Evolutionary conservation across 208 protist species (phyloP).

Genomic region (Vickermania ingenoplastis): DNA sequence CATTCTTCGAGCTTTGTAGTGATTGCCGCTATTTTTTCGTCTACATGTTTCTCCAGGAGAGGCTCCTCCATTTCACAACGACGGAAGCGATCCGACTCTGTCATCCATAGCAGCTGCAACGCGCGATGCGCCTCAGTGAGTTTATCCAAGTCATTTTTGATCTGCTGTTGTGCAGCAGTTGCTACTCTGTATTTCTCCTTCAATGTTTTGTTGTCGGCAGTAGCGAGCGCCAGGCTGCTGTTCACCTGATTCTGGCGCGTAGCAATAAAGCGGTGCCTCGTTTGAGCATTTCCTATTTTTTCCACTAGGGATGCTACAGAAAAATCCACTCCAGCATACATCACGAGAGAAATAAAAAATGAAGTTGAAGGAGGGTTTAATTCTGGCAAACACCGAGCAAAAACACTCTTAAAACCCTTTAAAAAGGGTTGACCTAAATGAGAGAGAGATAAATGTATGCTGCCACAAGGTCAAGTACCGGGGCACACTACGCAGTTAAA

Average conservation of each 20-base stretch:
- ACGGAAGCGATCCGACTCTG: constrained; percentile 33
- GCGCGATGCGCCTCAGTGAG: constrained; percentile 47
- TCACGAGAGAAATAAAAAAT: background rate
- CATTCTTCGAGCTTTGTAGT: constrained; percentile 24
- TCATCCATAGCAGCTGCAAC: constrained; percentile 49
- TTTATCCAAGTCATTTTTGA: constrained; percentile 21
- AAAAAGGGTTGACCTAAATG: too few species aligned
- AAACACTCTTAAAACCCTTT: too few species aligned
- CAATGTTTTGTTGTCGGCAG: background rate
- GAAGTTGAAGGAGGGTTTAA: background rate
- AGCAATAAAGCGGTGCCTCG: constrained; percentile 47
- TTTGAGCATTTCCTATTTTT: constrained; percentile 68
- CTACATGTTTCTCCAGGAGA: constrained; percentile 25
- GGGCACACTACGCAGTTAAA: too few species aligned
- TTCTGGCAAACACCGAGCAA: too few species aligned
- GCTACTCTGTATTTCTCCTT: constrained; percentile 47
- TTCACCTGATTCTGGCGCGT: constrained; percentile 46
- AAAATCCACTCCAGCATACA: constrained; percentile 15
- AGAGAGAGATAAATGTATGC: too few species aligned
- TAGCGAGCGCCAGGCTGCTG: background rate
- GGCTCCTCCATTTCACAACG: constrained; percentile 59
- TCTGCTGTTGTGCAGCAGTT: constrained; percentile 34
- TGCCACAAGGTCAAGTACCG: too few species aligned
- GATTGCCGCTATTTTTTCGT: constrained; percentile 20
- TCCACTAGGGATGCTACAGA: constrained; percentile 52